Conservation (phyloP, 2,329 filamentous ascomycete genomes). For the Westerdykella aurantiaca region DNA sequence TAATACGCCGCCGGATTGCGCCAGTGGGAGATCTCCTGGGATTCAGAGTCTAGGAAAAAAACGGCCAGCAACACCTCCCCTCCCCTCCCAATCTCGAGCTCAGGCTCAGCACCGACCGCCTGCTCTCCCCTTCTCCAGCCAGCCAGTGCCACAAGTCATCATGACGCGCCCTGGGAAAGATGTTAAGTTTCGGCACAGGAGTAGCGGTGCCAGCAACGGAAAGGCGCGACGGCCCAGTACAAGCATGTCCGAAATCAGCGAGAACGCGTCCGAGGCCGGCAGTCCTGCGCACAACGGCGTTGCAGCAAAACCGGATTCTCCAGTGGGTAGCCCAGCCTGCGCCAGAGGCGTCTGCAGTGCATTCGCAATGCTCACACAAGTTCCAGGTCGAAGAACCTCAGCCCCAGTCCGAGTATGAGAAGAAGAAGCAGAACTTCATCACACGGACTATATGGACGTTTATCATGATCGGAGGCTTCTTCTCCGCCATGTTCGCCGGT, state of each 20-base stretch:
- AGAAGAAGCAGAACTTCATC: conserved; percentile 98
- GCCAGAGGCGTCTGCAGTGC: conserved; percentile 1
- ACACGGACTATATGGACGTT: conserved; percentile 96
- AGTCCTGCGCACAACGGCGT: conserved; percentile 47
- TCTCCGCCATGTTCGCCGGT: conserved; percentile 84
- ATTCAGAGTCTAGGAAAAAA: no score
- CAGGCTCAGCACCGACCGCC: neutral
- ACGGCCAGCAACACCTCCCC: neutral
- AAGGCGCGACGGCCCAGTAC: conserved; percentile 57
- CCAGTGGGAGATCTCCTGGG: no score
- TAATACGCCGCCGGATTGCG: no score
- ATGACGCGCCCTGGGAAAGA: conserved; percentile 47
- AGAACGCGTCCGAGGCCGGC: conserved; percentile 49
- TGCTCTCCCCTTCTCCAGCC: conserved; percentile 5
- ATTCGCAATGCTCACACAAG: conserved; percentile 4
- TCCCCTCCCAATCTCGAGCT: neutral
- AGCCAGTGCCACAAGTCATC: neutral
- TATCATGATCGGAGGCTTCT: conserved; percentile 94
- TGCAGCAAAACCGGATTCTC: conserved; percentile 14
- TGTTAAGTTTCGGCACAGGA: conserved; percentile 56
- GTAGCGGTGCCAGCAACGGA: conserved; percentile 39
- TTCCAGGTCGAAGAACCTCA: conserved; percentile 34
- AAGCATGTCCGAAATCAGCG: conserved; percentile 67
- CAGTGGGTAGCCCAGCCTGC: conserved; percentile 4
- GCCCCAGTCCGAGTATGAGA: conserved; percentile 72